phyloP scores from a whole-genome alignment of 441 rosid genomes.

The Erysimum cheiri region DNA sequence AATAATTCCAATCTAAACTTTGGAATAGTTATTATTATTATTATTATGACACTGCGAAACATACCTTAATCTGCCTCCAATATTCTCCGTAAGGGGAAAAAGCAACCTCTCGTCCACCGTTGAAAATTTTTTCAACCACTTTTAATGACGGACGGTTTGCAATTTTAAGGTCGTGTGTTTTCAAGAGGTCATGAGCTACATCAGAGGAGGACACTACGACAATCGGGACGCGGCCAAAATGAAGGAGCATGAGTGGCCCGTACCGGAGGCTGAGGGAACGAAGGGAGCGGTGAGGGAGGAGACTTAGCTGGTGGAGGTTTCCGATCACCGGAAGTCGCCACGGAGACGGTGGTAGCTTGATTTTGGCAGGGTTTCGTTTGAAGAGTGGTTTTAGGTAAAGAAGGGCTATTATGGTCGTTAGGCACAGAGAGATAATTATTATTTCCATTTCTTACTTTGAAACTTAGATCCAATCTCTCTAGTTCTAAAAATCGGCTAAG shows the following conservation, averaged over 20 bases:
- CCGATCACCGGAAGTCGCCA: slow-evolving; percentile 3
- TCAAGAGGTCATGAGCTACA: background rate
- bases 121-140: background rate
- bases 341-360: background rate
- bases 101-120: background rate
- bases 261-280: background rate
- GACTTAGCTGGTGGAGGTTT: slow-evolving; percentile 5
- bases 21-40: too few species aligned
- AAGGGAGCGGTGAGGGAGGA: background rate
- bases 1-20: too few species aligned
- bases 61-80: background rate
- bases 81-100: background rate
- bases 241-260: slow-evolving; percentile 1
- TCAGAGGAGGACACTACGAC: background rate
- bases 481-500: too few species aligned
- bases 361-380: background rate
- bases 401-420: background rate
- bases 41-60: background rate
- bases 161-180: background rate
- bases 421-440: background rate
- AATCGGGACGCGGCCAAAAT: background rate
- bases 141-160: background rate
- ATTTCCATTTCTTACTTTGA: background rate
- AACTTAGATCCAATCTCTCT: background rate
- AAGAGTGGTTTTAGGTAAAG: background rate